Evolutionary conservation across 148 eudicot species (phyloP).

Genomic region (Amaranthus hypochondriacus): DNA sequence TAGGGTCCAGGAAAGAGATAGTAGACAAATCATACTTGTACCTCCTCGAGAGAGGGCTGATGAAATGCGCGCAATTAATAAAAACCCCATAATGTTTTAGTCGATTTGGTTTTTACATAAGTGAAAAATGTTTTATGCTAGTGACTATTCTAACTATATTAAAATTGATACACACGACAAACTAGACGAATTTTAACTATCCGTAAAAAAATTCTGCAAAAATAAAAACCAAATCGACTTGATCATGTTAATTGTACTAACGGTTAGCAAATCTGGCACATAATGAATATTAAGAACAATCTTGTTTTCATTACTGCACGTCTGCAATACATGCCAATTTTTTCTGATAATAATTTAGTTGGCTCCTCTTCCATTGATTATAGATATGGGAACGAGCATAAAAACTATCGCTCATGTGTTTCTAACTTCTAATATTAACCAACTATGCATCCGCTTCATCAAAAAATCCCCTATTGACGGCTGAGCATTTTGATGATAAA

Average conservation of each 20-base stretch:
- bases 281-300: neutral
- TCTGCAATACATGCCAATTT: neutral
- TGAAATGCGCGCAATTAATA: no score
- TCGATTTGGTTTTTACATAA: neutral
- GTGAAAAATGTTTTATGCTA: no score
- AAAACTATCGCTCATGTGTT: neutral
- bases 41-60: no score
- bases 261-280: neutral
- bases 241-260: no score
- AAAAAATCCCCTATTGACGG: neutral
- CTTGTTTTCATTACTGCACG: neutral
- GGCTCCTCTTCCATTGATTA: slow-evolving; percentile 6
- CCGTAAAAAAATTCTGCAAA: no score
- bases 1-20: neutral
- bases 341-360: slow-evolving; percentile 9
- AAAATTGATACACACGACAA: no score
- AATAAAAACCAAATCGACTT: no score
- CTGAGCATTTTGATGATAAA: neutral
- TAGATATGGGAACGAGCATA: neutral
- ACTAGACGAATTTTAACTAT: no score
- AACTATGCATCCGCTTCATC: neutral
- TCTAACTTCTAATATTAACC: slow-evolving; percentile 14
- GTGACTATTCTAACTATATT: no score
- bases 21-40: neutral
- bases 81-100: no score